phyloP scores from a whole-genome alignment of 2,329 filamentous ascomycete genomes.

The Fusarium humuli region DNA sequence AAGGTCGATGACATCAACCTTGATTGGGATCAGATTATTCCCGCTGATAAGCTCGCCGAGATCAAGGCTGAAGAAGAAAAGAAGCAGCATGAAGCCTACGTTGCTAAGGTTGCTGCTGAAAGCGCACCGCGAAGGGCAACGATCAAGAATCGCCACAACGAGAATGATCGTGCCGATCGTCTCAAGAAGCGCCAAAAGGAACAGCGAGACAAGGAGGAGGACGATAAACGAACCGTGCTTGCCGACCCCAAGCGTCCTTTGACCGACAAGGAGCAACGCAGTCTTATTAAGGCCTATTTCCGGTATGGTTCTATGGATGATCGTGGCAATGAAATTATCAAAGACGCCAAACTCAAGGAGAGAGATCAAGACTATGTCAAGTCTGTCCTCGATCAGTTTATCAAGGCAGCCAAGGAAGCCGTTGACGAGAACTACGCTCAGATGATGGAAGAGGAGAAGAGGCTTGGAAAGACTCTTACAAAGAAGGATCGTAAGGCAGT shows the following conservation, averaged over 20 bases:
- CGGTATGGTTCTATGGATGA: conserved; percentile 92
- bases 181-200: conserved; percentile 75
- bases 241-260: conserved; percentile 90
- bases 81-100: conserved; percentile 83
- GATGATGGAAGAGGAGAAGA: conserved; percentile 84
- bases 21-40: conserved; percentile 98
- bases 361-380: conserved; percentile 85
- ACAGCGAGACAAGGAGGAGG: conserved; percentile 71
- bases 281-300: conserved; percentile 90
- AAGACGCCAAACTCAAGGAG: conserved; percentile 84
- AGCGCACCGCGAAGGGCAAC: conserved; percentile 82
- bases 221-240: conserved; percentile 78
- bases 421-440: conserved; percentile 76
- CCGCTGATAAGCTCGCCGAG: conserved; percentile 87
- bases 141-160: conserved; percentile 67
- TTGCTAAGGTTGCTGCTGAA: conserved; percentile 84
- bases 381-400: conserved; percentile 80
- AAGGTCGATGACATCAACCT: conserved; percentile 85
- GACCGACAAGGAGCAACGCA: conserved; percentile 91
- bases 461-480: conserved; percentile 82
- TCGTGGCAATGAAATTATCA: conserved; percentile 85
- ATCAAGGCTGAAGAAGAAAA: conserved; percentile 91
- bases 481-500: conserved; percentile 99
- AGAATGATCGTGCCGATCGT: conserved; percentile 73
- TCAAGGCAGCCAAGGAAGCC: conserved; percentile 67